Evolutionary conservation across 768 basidiomycete genomes (phyloP), one percentile per base, ranked within the genome.

Genomic region (Omphalotus guepiniiformis): DNA sequence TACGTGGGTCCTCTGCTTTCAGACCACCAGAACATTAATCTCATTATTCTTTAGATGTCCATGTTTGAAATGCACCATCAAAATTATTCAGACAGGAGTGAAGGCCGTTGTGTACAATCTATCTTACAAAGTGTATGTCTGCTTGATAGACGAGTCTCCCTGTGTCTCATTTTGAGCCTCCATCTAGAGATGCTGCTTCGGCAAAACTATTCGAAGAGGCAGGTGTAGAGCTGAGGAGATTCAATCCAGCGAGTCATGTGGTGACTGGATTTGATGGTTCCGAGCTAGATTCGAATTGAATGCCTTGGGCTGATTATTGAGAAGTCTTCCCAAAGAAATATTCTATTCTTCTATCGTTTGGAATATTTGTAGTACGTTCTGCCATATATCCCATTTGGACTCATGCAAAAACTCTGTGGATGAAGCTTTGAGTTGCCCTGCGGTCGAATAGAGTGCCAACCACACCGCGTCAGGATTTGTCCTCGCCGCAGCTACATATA

Each of bases 81-180:
- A 98, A 64, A 97, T 98, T 55, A 93, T 97, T 22, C 95, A 99
- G 60, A 87, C 84, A 18, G 95, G 94, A 0, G 86, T 98, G 16
- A 83, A 79, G 50, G 85, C 83, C 48, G 95, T 99, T 3, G 89
- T 98, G 4, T 99, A 98, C 63, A 95, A 93, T 62, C 69, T 97
- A 46, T 83, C 83, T 42, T 99, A 99, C 67, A 93, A 92, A 73
- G 91, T 98, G 96, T 91, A 55, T 57, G 88, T 74, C 13, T 39
- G 36, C 23, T 32, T 22, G 21, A 11, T 38, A 32, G 32, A 22
- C 13, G 16, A 22, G 4, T 27, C 30, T n/a, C 5, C 11, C 34
- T 16, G 5, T 22, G 13, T 19, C 42, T 52, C 2, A 42, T 46
- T 30, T 29, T 35, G 48, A 29, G 38, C 8, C 26, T 42, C 3